phyloP scores from a whole-genome alignment of 2,329 filamentous ascomycete genomes.

The Hypoxylon sp. region DNA sequence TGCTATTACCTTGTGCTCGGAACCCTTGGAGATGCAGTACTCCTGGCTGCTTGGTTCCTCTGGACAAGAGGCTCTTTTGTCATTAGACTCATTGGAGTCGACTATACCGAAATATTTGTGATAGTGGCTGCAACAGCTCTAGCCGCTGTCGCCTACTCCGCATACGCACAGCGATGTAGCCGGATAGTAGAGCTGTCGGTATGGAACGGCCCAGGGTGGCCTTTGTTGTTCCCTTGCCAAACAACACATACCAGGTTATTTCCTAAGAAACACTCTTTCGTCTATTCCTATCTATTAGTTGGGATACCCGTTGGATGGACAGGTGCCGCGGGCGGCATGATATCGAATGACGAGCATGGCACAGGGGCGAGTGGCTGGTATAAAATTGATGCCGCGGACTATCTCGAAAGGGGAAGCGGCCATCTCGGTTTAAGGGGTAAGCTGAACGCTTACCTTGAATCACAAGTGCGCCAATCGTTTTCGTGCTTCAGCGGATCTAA shows the following conservation, averaged over 20 bases:
- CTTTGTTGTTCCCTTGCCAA: conserved; percentile 73
- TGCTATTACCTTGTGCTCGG: conserved; percentile 42
- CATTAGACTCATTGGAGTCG: conserved; percentile 14
- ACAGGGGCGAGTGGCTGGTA: conserved; percentile 63
- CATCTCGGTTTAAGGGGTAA: conserved; percentile 72
- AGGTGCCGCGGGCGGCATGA: conserved; percentile 66
- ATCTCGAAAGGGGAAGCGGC: conserved; percentile 68
- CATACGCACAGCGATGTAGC: conserved; percentile 10
- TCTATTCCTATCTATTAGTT: conserved; percentile 77
- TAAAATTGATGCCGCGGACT: conserved; percentile 69
- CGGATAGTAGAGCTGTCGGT: conserved; percentile 15
- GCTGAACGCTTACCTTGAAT: conserved; percentile 69
- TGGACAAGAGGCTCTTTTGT: conserved; percentile 23
- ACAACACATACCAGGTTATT: conserved; percentile 76
- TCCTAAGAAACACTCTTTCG: conserved; percentile 76
- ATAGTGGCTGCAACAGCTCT: conserved; percentile 15
- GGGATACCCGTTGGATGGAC: conserved; percentile 75
- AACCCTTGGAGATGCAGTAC: conserved; percentile 35
- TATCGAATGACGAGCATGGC: conserved; percentile 61
- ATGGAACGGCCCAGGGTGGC: conserved; percentile 53
- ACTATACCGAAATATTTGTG: conserved; percentile 12
- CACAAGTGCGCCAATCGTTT: conserved; percentile 60
- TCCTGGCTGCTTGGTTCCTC: conserved; percentile 35
- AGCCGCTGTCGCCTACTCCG: conserved; percentile 9
- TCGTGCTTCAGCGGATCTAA: not conserved